phyloP scores from a whole-genome alignment of 2,329 filamentous ascomycete genomes.

The Ascochyta fabae region DNA sequence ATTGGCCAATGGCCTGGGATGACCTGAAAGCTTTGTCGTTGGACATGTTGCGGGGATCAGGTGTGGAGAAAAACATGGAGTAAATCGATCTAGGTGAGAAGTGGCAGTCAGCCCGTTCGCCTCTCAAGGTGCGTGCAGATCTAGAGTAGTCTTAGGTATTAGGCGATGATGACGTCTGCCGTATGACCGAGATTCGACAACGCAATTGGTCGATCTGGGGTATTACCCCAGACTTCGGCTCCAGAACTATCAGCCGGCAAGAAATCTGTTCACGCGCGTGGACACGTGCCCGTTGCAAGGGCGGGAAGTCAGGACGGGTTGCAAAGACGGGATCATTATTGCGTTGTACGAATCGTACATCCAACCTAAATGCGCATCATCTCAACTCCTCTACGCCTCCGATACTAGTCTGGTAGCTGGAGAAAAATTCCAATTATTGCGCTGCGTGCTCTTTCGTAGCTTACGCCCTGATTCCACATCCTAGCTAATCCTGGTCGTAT shows the following conservation, averaged over 20 bases:
- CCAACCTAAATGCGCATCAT: neutral
- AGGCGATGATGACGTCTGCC: neutral
- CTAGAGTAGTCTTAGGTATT: neutral
- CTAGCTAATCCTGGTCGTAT: neutral
- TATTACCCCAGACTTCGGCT: slow-evolving; percentile 9
- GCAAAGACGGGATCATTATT: neutral
- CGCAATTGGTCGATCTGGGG: neutral
- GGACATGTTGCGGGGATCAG: neutral
- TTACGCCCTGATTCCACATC: neutral
- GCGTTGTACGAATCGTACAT: slow-evolving; percentile 16
- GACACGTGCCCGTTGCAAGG: neutral
- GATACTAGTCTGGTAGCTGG: neutral
- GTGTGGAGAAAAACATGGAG: neutral
- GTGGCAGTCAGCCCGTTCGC: neutral
- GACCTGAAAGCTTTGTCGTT: neutral
- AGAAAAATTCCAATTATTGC: neutral
- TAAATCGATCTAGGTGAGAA: neutral
- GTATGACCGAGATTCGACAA: neutral
- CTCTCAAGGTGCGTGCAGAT: neutral
- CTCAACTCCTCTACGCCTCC: neutral
- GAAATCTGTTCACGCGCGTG: neutral
- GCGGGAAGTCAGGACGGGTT: neutral
- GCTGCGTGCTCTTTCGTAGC: neutral
- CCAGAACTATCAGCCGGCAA: slow-evolving; percentile 4
- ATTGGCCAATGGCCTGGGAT: neutral